Conservation (phyloP, 1,284 basidiomycete species). For the Macrocystidia cucumis region DNA sequence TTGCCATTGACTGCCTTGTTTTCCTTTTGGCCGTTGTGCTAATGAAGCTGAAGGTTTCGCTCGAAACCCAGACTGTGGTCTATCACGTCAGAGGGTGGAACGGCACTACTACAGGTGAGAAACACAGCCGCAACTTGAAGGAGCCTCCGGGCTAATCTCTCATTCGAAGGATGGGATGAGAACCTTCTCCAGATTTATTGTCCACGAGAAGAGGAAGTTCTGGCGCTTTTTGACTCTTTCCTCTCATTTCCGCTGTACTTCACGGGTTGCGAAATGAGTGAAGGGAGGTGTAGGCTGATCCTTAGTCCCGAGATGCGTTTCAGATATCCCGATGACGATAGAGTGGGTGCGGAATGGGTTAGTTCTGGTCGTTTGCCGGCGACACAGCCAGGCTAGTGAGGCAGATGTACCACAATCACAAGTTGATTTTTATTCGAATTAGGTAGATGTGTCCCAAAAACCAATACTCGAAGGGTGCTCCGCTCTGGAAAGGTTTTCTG, state of each 20-base stretch:
- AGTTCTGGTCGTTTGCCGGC: slow-evolving; percentile 7
- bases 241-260: slow-evolving; percentile 19
- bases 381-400: too few species aligned
- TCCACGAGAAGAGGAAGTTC: slow-evolving; percentile 10
- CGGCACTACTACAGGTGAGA: slow-evolving; percentile 29
- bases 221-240: slow-evolving; percentile 13
- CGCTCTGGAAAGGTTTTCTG: too few species aligned
- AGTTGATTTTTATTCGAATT: too few species aligned
- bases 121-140: slow-evolving; percentile 29
- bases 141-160: slow-evolving; percentile 10
- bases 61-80: too few species aligned
- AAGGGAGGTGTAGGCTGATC: slow-evolving; percentile 19
- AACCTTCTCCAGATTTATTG: slow-evolving; percentile 19
- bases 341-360: slow-evolving; percentile 12
- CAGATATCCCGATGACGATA: slow-evolving; percentile 26
- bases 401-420: too few species aligned
- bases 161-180: slow-evolving; percentile 25
- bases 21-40: too few species aligned
- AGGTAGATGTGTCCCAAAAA: neutral
- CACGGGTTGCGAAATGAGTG: slow-evolving; percentile 16
- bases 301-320: slow-evolving; percentile 21
- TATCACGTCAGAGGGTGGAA: too few species aligned
- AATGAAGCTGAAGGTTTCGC: too few species aligned
- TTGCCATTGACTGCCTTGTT: too few species aligned
- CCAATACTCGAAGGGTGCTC: too few species aligned